Percentiles rank a stretch among this genome's conserved stretches.
phyloP scores from a whole-genome alignment of 176 grass and related monocot genomes.

The Eleusine indica region DNA sequence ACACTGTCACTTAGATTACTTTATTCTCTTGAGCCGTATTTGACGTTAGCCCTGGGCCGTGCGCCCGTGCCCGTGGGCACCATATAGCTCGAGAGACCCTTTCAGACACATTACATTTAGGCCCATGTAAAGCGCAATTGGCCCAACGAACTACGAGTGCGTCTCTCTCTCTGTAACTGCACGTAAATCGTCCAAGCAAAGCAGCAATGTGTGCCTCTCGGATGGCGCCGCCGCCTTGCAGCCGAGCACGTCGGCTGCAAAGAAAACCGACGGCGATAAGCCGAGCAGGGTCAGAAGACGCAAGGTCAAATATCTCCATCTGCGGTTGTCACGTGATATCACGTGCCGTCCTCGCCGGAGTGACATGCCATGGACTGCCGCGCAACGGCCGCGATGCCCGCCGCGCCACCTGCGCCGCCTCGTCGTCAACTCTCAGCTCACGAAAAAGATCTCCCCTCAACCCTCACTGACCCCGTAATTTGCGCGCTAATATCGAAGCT shows the following conservation, averaged over 20 bases:
- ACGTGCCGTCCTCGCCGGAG: slow-evolving; percentile 40
- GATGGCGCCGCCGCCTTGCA: background rate
- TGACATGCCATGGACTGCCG: slow-evolving; percentile 12
- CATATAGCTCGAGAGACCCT: no score
- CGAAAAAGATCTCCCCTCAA: background rate
- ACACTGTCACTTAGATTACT: no score
- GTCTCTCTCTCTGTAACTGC: no score
- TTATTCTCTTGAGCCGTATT: background rate
- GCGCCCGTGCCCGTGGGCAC: no score
- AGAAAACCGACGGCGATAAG: background rate
- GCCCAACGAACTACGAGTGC: no score
- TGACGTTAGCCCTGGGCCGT: background rate
- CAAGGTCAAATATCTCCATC: background rate
- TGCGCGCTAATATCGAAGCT: background rate
- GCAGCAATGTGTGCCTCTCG: background rate
- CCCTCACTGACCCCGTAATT: background rate
- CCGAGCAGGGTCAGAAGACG: background rate
- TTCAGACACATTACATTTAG: background rate
- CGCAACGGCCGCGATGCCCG: slow-evolving; percentile 44
- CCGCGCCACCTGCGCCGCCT: slow-evolving; percentile 30
- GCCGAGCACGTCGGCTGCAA: no score
- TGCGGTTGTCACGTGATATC: slow-evolving; percentile 10
- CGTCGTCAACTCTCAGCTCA: slow-evolving; percentile 11
- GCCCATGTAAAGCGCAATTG: background rate
- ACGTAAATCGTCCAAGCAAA: background rate